Base-by-base conservation (phyloP, 2,329 filamentous ascomycete genomes). In the Hypoxylon sp. region DNA sequence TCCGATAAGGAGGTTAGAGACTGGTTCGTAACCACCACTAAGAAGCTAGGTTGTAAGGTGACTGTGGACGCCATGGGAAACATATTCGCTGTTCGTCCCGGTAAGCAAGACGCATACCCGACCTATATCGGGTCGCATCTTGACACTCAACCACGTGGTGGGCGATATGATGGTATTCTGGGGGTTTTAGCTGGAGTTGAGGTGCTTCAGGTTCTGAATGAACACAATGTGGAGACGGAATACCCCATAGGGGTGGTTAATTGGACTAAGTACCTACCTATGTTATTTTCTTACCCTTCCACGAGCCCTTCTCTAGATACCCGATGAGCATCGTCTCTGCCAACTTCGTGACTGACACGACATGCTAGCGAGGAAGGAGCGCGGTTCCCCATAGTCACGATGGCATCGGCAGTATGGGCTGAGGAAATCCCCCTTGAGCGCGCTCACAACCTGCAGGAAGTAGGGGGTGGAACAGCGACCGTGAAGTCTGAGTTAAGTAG, bases 1-100 rank as follows among this genome's bases (percentile, higher is more conserved):
- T 37, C 17, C n/a, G 50, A 53, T 10, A 32, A 35, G 6, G 50
- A 39, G 11, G 50, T 53, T 4, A 32, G 50, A n/a, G 50, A 53
- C 32, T 53, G 50, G 50, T 53, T 53, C 17, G 32, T 53, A 21
- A 11, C 17, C 2, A 35, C 32, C 17, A 21, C 50, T n/a, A 53
- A 53, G 32, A 21, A 24, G 6, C 11, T 53, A 24, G 50, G 50
- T 7, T 53, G 50, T 19, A 35, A 53, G 8, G 50, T 53, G n/a
- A 39, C 21, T 24, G 50, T 53, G 19, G 50, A 53, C 11, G 32
- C 32, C 6, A 53, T 53, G 50, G 50, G 50, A 7, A 53, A 39
- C 15, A 53, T 53, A 10, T 53, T 53, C 19, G 50, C 50, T 8
- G 35, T 53, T 15, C 19, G 32, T 8, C 50, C 50, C 17, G 50